Evolutionary conservation across 2,329 filamentous ascomycete genomes (phyloP), one percentile per base, ranked within the genome.

Genomic region (Xylariaceae sp.): DNA sequence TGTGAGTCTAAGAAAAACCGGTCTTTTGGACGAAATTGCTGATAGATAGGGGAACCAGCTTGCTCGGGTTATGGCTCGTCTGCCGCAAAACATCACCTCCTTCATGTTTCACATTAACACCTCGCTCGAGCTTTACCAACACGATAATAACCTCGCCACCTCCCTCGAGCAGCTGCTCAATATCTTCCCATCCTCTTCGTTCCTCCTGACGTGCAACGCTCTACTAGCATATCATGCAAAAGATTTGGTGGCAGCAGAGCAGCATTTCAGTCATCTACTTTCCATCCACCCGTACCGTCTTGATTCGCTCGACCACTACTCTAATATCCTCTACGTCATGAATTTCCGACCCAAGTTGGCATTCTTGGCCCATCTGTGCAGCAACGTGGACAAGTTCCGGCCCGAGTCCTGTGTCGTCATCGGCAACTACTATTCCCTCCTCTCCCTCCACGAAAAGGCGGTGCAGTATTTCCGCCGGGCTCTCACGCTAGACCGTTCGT

Each of bases 391-490:
- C 69, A 94, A 90, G 55, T 98, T 98, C 64, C 83, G 92, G 0
- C 90, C 92, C 0, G 92, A 98, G 62, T 95, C 92, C 1, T 97
- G 92, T 57, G 94, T 94, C 38, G 90, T 97, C 1, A 83, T 97
- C 16, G 92, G 92, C 4, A 98, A 98, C 60, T 97, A 97, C 67
- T 98, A 96, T 65, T 94, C 88, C 0, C 68, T 96, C 1, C 81
- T 95, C 45, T 95, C 89, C 0, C 83, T 94, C 60, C 92, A 98
- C 60, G 92, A 98, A 61, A 98, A 98, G 59, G 90, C 92, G 0
- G 89, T 98, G 37, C 88, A 96, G 66, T 97, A 97, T 64, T 98
- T 98, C 68, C 84, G 92, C 3, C 83, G 92, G 15, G 92, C 92
- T 0, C 67, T 98, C 14, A 94, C 88, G 0, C 71, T 98, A 0